Evolutionary conservation across 495 filamentous ascomycete species (phyloP).

Genomic region (Penicillium lagena): DNA sequence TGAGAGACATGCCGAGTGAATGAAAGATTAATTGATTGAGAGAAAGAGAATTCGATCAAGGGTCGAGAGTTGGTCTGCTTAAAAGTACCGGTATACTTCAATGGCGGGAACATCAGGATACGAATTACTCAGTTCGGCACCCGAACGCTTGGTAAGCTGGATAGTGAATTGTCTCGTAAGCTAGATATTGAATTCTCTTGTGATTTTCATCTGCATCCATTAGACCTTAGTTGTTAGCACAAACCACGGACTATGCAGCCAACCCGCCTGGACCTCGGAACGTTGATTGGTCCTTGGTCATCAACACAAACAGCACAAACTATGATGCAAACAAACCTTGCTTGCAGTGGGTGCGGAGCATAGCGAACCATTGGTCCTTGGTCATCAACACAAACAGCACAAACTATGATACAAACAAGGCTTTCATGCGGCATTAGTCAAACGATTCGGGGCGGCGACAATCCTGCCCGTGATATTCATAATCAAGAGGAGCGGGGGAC

Average conservation of each 20-base stretch:
- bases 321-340: neutral
- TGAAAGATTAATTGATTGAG: no score
- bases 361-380: neutral
- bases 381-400: constrained; percentile 1
- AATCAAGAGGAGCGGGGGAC: no score
- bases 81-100: no score
- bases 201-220: neutral
- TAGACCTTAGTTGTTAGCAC: neutral
- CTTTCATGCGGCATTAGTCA: neutral
- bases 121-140: neutral
- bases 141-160: neutral
- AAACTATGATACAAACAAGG: neutral
- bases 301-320: neutral
- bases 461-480: no score
- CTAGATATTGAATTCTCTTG: neutral
- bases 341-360: neutral
- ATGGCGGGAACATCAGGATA: neutral
- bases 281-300: no score
- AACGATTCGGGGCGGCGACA: no score
- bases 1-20: no score
- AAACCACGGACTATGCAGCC: no score
- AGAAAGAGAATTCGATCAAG: no score
- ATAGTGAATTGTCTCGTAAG: neutral
- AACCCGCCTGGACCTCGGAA: no score
- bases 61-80: no score